These are phyloP conservation scores for Globisporangium lucens DNA, from an alignment of 352 stramenopile species.

Conservation along the genomic window DNA sequence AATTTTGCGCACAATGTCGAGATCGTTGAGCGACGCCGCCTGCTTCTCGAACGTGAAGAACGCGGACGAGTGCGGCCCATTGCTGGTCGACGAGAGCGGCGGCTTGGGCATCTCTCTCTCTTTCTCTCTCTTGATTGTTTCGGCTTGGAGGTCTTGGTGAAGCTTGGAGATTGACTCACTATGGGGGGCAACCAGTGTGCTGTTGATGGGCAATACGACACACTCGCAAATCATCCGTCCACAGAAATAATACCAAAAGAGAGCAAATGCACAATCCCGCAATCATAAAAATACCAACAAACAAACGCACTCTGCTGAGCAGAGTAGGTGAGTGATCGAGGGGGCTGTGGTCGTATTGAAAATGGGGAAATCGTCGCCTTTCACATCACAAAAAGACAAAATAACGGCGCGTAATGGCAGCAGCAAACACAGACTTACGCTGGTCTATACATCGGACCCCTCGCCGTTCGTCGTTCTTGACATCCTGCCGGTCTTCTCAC, in stretches of 20 bases:
- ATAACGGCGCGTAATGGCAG: not conserved
- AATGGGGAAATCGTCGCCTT: not conserved
- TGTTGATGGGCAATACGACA: not conserved
- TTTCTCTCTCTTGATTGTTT: not conserved
- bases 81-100: conserved; percentile 5
- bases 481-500: not conserved
- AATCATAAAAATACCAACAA: not conserved
- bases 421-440: not conserved
- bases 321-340: not conserved
- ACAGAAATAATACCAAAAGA: not conserved
- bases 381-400: not conserved
- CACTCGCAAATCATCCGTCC: not conserved
- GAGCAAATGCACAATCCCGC: not conserved
- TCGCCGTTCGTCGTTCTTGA: not conserved
- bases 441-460: not conserved
- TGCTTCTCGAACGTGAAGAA: conserved; percentile 39
- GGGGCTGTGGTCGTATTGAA: not conserved
- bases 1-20: conserved; percentile 72
- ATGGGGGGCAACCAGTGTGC: not conserved
- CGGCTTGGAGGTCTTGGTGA: not conserved
- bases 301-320: not conserved
- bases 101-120: not conserved
- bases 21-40: conserved; percentile 39
- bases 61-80: conserved; percentile 9
- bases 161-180: not conserved